Conservation (phyloP, 768 basidiomycete genomes). For the Rhizopogon rudus region DNA sequence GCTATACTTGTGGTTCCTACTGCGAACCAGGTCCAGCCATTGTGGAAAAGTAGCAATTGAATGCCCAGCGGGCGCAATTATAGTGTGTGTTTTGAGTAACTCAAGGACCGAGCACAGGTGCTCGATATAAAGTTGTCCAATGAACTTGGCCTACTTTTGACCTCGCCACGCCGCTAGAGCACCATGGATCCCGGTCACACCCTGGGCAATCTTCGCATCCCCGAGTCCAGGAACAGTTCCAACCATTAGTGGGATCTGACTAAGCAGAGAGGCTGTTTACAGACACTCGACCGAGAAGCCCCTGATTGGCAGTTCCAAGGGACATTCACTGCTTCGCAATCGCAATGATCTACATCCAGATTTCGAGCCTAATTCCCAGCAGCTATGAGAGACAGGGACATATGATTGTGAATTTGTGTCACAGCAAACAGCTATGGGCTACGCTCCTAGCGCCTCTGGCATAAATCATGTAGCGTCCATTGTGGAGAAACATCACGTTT, state of each 20-base stretch:
- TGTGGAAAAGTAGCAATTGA: no score
- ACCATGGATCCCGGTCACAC: conserved; percentile 13
- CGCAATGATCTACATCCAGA: conserved; percentile 3
- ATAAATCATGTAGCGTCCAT: conserved; percentile 25
- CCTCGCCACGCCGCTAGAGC: neutral
- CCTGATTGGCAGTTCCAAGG: conserved; percentile 7
- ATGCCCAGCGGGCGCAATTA: neutral
- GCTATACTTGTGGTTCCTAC: no score
- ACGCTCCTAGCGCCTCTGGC: neutral
- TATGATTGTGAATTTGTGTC: neutral
- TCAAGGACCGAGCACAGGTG: neutral
- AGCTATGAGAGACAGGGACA: conserved; percentile 9
- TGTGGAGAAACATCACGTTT: conserved; percentile 14
- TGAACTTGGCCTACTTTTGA: no score
- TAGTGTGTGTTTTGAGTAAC: neutral
- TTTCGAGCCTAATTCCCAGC: conserved; percentile 4
- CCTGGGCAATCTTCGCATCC: neutral
- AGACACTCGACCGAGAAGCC: conserved; percentile 3
- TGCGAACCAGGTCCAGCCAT: no score
- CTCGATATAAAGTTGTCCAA: neutral
- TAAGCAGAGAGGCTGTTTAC: neutral
- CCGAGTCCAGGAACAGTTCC: neutral
- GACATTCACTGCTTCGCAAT: neutral
- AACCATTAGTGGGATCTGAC: conserved; percentile 4
- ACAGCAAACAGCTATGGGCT: conserved; percentile 4